A percentile compares a stretch with the other conserved stretches of the same genome.
These are phyloP conservation scores for Ophiostoma sp. DNA, from an alignment of 2,329 filamentous ascomycete species.

Conservation along the genomic window DNA sequence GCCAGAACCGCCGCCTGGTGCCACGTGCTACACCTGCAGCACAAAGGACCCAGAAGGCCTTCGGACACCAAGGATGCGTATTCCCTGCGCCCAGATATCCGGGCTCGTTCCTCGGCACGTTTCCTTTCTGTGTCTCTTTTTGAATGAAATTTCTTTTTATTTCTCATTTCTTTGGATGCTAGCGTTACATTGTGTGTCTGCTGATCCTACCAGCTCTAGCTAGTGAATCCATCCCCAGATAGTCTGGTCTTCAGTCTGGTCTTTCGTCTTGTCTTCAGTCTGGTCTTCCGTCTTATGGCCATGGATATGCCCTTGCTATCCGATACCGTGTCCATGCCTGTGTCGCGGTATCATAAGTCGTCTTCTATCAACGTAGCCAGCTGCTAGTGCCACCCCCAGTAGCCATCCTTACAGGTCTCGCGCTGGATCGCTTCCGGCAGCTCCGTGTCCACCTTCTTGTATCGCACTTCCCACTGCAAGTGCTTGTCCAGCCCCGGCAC, in stretches of 20 bases:
- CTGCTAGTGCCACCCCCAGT: not conserved
- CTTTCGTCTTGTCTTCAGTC: no score
- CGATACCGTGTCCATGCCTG: not conserved
- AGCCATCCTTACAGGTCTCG: not conserved
- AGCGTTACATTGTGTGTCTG: not conserved
- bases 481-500: conserved; percentile 45
- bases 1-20: not conserved
- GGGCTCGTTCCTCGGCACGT: not conserved
- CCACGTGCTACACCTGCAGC: conserved; percentile 6
- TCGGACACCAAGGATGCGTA: not conserved
- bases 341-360: not conserved
- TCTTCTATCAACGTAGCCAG: not conserved
- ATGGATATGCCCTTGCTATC: no score
- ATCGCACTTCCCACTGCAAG: conserved; percentile 47
- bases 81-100: not conserved
- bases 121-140: not conserved
- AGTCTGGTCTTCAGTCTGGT: not conserved
- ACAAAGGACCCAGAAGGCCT: not conserved
- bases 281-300: no score
- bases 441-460: conserved; percentile 44
- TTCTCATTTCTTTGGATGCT: not conserved
- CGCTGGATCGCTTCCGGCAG: conserved; percentile 31
- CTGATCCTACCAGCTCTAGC: not conserved
- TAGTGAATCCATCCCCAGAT: not conserved
- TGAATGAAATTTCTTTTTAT: not conserved